A percentile compares a stretch with the other conserved stretches of the same genome.
Conservation (phyloP, 345 rosid species). For the Salix brachista region DNA sequence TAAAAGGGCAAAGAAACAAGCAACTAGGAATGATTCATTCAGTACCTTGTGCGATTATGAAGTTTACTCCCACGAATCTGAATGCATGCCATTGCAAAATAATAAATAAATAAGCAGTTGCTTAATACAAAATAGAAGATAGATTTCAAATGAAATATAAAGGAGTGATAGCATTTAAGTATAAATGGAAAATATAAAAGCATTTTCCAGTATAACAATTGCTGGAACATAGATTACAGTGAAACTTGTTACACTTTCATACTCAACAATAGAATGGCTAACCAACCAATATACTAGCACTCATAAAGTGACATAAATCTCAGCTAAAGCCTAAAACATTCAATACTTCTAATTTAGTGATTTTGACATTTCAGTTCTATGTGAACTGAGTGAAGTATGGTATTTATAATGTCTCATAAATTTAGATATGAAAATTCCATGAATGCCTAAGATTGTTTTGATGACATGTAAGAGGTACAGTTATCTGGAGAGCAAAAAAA, state of each 20-base stretch:
- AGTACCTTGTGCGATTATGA: slow-evolving; percentile 87
- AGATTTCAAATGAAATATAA: background rate
- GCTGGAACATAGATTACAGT: background rate
- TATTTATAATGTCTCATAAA: background rate
- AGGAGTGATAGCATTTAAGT: background rate
- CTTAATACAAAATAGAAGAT: background rate
- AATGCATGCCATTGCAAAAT: slow-evolving; percentile 8
- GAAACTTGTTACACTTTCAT: background rate
- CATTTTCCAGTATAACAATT: background rate
- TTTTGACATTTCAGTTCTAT: background rate
- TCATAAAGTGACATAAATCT: background rate
- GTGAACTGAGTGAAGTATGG: background rate
- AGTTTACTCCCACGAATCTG: slow-evolving; percentile 98
- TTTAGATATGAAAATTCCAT: background rate
- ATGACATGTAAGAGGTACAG: background rate
- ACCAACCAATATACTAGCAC: background rate
- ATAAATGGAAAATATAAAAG: background rate
- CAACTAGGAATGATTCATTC: slow-evolving; percentile 13
- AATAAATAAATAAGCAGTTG: background rate
- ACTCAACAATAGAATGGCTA: background rate
- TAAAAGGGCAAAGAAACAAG: slow-evolving; percentile 1
- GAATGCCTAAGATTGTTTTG: background rate
- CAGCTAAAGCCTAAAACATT: background rate
- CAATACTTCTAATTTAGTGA: background rate
- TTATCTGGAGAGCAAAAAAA: background rate